Conservation (phyloP, 257 asterid species). For the Leonotis leonurus region DNA sequence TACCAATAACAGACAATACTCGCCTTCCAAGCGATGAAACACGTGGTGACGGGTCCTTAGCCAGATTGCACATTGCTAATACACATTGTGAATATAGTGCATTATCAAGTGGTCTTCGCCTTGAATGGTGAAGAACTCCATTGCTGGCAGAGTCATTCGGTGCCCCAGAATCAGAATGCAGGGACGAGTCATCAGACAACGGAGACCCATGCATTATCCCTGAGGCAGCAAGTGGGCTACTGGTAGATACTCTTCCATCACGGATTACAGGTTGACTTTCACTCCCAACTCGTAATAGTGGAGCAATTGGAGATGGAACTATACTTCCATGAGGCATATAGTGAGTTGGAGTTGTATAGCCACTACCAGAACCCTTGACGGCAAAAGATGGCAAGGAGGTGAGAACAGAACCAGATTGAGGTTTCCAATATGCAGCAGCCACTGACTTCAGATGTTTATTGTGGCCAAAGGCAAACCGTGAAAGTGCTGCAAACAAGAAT, state of each 20-base stretch:
- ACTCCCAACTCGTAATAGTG: slow-evolving; percentile 56
- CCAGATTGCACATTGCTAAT: slow-evolving; percentile 79
- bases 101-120: slow-evolving; percentile 73
- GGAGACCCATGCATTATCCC: slow-evolving; percentile 98
- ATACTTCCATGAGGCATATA: slow-evolving; percentile 63
- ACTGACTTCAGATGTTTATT: slow-evolving; percentile 85
- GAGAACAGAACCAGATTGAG: slow-evolving; percentile 68
- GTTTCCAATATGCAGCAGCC: slow-evolving; percentile 86
- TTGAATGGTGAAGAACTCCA: slow-evolving; percentile 65
- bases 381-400: slow-evolving; percentile 79
- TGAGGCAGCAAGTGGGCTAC: slow-evolving; percentile 84
- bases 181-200: slow-evolving; percentile 89
- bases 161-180: slow-evolving; percentile 90
- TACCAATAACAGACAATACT: slow-evolving; percentile 82
- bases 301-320: slow-evolving; percentile 61
- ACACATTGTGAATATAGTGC: slow-evolving; percentile 78
- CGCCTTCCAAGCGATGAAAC: slow-evolving; percentile 80
- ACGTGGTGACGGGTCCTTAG: slow-evolving; percentile 99
- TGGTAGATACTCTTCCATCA: slow-evolving; percentile 76
- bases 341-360: slow-evolving; percentile 75
- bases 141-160: slow-evolving; percentile 55
- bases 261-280: slow-evolving; percentile 53
- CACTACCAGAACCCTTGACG: slow-evolving; percentile 65
- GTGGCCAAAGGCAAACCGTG: slow-evolving; percentile 98
- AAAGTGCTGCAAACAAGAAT: slow-evolving; percentile 58